Conservation (phyloP, 805 yeast species). For the Spathaspora girioi region DNA sequence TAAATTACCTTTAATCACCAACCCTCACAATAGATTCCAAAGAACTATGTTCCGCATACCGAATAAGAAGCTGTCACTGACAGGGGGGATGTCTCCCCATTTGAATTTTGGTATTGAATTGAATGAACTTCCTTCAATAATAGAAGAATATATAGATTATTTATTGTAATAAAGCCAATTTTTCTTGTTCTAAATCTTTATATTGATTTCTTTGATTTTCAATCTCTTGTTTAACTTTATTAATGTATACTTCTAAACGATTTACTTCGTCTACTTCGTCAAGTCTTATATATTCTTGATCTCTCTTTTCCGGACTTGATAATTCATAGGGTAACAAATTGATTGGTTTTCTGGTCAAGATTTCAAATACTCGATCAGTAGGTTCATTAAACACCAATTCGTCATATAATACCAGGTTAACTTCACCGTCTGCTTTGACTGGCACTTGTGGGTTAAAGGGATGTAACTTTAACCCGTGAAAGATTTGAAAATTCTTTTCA, state of each 20-base stretch:
- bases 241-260: constrained; percentile 35
- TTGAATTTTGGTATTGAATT: constrained; percentile 7
- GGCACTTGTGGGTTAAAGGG: constrained; percentile 60
- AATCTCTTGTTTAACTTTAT: constrained; percentile 36
- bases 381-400: constrained; percentile 96
- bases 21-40: constrained; percentile 1
- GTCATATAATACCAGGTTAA: constrained; percentile 59
- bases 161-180: constrained; percentile 34
- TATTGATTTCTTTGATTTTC: constrained; percentile 38
- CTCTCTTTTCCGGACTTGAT: constrained; percentile 30
- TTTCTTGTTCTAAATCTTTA: constrained; percentile 39
- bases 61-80: neutral
- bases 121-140: constrained; percentile 2
- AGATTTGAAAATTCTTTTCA: constrained; percentile 81
- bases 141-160: constrained; percentile 3
- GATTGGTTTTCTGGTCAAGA: constrained; percentile 67
- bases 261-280: constrained; percentile 41
- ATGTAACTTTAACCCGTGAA: constrained; percentile 88
- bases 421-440: constrained; percentile 39
- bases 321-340: constrained; percentile 44
- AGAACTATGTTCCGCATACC: neutral
- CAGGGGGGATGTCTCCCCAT: constrained; percentile 2
- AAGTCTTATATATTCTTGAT: constrained; percentile 37
- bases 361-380: constrained; percentile 80
- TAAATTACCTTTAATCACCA: constrained; percentile 4